Conservation (phyloP, 768 basidiomycete species). For the Cyclocybe cylindracea region DNA sequence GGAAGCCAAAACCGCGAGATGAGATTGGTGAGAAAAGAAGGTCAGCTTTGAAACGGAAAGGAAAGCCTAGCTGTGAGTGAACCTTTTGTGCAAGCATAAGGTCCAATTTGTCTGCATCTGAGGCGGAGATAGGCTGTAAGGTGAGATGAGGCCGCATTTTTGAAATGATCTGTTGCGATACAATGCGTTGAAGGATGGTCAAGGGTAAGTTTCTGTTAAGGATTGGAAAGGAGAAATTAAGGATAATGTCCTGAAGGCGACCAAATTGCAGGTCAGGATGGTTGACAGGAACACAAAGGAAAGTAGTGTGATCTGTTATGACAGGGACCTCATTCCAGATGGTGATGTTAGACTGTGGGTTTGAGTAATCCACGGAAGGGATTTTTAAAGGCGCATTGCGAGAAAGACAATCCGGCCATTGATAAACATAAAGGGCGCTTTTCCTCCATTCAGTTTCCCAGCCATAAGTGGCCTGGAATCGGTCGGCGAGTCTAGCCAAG, state of each 20-base stretch:
- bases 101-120: no score
- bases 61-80: constrained; percentile 21
- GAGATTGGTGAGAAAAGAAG: constrained; percentile 16
- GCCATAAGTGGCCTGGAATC: constrained; percentile 25
- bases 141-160: no score
- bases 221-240: constrained; percentile 21
- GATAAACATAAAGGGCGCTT: not conserved
- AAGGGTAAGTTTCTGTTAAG: constrained; percentile 11
- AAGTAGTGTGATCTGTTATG: no score
- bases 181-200: no score
- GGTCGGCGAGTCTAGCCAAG: constrained; percentile 12
- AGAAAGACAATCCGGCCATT: no score
- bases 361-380: no score
- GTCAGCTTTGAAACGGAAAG: constrained; percentile 22
- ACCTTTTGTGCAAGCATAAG: constrained; percentile 1
- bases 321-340: no score
- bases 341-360: no score
- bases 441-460: constrained; percentile 25
- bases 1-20: constrained; percentile 20
- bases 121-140: no score
- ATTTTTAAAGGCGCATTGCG: no score
- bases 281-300: not conserved
- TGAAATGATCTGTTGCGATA: no score
- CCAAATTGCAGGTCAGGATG: constrained; percentile 10
- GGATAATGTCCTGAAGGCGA: constrained; percentile 15